Percentiles rank a stretch among this genome's conserved stretches.
phyloP scores from a whole-genome alignment of 164 flowering plant genomes.

The Protea cynaroides region DNA sequence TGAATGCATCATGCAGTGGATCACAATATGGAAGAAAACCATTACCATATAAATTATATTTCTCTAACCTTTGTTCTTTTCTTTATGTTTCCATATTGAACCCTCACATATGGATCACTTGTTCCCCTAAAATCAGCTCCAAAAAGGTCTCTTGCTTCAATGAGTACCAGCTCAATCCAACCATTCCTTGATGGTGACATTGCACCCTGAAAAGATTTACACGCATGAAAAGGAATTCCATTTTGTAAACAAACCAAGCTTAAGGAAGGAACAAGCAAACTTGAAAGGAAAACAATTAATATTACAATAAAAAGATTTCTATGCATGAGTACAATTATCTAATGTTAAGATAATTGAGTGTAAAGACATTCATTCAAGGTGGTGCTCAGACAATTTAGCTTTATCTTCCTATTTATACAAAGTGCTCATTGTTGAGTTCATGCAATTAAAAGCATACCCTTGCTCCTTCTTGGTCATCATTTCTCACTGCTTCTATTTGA shows the following conservation, averaged over 20 bases:
- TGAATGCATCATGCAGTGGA: background rate
- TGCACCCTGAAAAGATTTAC: slow-evolving; percentile 27
- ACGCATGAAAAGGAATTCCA: too few relatives aligned
- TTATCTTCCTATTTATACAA: background rate
- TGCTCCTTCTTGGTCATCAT: slow-evolving; percentile 39
- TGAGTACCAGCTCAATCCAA: slow-evolving; percentile 76
- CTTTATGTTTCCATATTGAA: slow-evolving; percentile 77
- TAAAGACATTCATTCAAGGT: too few relatives aligned
- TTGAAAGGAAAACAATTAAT: background rate
- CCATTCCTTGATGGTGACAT: slow-evolving; percentile 38
- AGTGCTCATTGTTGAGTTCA: background rate
- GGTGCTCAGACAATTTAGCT: background rate
- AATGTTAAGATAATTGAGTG: background rate
- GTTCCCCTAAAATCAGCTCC: slow-evolving; percentile 94
- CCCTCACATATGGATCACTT: slow-evolving; percentile 90
- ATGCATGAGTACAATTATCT: too few relatives aligned
- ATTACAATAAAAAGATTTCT: too few relatives aligned
- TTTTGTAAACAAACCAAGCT: too few relatives aligned
- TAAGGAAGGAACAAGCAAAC: background rate
- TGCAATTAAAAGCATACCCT: slow-evolving; percentile 31
- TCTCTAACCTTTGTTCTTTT: slow-evolving; percentile 71
- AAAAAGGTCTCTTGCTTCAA: slow-evolving; percentile 80
- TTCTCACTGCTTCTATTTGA: slow-evolving; percentile 58
- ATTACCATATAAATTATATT: background rate
- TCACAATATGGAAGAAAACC: background rate